These are phyloP conservation scores for Lolium rigidum DNA, from an alignment of 176 grass and related monocot genomes.

Conservation along the genomic window DNA sequence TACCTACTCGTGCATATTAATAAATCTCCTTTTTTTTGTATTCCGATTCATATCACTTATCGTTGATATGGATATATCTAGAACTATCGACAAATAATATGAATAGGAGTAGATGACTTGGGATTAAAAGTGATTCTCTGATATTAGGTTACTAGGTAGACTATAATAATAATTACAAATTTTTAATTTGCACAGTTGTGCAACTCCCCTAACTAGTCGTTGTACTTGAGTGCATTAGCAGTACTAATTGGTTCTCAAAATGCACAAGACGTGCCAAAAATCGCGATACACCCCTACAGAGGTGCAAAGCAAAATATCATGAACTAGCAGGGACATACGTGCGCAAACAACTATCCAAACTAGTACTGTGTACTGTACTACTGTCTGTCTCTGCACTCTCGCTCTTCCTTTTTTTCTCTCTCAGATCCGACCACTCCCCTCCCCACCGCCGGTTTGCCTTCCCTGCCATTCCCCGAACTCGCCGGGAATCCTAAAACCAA, in stretches of 20 bases:
- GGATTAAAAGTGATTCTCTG: neutral
- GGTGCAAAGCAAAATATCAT: neutral
- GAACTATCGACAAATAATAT: too few relatives aligned
- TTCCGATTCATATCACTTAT: too few relatives aligned
- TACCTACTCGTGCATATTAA: neutral
- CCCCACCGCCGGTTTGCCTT: neutral
- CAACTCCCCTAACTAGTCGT: neutral
- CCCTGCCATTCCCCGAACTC: constrained; percentile 22
- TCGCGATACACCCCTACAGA: neutral
- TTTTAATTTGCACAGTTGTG: neutral
- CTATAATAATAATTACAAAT: neutral
- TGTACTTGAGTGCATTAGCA: neutral
- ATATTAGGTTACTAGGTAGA: neutral
- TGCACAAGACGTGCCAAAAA: neutral
- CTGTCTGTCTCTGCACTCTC: constrained; percentile 41
- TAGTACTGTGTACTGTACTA: constrained; percentile 9
- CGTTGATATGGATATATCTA: too few relatives aligned
- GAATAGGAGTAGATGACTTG: neutral
- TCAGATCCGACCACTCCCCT: constrained; percentile 42
- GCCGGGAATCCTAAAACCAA: constrained; percentile 14
- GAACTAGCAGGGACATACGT: constrained; percentile 3
- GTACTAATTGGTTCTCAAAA: neutral
- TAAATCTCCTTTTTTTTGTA: too few relatives aligned
- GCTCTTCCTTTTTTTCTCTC: constrained; percentile 25
- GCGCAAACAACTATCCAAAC: neutral